These are phyloP conservation scores for Triticum urartu DNA, from an alignment of 176 grass and related monocot genomes.

Conservation along the genomic window DNA sequence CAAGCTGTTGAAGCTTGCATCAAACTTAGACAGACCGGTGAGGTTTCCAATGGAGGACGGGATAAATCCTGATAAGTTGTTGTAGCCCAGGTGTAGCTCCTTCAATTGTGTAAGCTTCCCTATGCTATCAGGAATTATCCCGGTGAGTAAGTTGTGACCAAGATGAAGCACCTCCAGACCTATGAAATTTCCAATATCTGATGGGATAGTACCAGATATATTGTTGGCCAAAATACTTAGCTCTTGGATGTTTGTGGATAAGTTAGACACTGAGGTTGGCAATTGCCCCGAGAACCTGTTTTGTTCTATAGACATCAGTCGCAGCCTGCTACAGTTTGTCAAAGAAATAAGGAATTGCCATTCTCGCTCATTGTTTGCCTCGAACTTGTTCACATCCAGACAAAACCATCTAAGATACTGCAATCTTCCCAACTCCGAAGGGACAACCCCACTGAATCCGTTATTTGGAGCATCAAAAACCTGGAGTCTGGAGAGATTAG, in stretches of 20 bases:
- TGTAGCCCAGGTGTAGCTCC: not conserved
- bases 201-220: slow-evolving; percentile 9
- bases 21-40: not conserved
- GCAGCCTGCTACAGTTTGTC: not conserved
- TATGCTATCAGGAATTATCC: slow-evolving; percentile 20
- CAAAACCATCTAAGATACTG: not conserved
- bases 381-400: not conserved
- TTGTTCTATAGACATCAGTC: not conserved
- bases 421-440: not conserved
- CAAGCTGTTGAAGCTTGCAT: not conserved
- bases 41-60: slow-evolving; percentile 13
- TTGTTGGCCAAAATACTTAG: not conserved
- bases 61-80: not conserved
- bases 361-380: slow-evolving; percentile 7
- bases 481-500: not conserved
- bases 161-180: not conserved
- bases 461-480: not conserved
- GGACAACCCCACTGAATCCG: not conserved
- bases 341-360: slow-evolving; percentile 22
- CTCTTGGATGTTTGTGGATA: not conserved
- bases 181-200: not conserved
- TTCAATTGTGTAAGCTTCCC: slow-evolving; percentile 15
- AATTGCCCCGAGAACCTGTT: not conserved
- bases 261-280: not conserved
- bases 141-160: not conserved